These are phyloP conservation scores for Acacia pycnantha DNA, from an alignment of 331 rosid species.

Conservation along the genomic window DNA sequence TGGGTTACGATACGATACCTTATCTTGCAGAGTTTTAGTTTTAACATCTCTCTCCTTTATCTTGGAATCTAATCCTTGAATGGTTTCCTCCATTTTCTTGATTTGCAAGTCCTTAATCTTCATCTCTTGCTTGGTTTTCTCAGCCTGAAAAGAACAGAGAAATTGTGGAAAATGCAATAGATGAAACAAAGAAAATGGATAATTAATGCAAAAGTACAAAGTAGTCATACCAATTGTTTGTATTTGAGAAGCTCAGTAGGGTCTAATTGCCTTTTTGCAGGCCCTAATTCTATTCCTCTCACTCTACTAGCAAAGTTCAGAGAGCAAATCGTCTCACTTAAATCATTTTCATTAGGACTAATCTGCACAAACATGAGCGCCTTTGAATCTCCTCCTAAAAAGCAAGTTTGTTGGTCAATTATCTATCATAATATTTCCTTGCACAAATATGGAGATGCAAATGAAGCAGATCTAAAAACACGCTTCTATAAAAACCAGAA, in stretches of 20 bases:
- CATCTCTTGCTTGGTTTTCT: conserved; percentile 71
- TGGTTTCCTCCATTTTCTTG: conserved; percentile 89
- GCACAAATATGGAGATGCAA: background rate
- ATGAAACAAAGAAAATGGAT: background rate
- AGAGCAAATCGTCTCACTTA: conserved; percentile 95
- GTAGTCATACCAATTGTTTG: conserved; percentile 69
- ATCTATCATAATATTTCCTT: background rate
- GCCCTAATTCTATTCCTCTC: conserved; percentile 92
- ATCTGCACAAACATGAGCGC: conserved; percentile 96
- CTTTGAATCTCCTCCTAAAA: conserved; percentile 94
- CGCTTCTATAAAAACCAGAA: conserved; percentile 20
- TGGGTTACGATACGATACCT: conserved; percentile 47
- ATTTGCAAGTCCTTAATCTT: conserved; percentile 80
- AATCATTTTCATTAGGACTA: conserved; percentile 89
- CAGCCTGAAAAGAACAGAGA: conserved; percentile 49
- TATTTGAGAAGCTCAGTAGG: conserved; percentile 67
- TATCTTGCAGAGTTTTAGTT: conserved; percentile 73
- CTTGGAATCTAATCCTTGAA: conserved; percentile 73
- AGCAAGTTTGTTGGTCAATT: conserved; percentile 30
- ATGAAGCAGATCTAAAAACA: background rate
- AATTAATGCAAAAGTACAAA: conserved; percentile 10
- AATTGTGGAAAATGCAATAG: conserved; percentile 8
- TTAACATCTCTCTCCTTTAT: conserved; percentile 79
- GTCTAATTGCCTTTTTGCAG: conserved; percentile 86
- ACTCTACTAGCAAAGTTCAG: conserved; percentile 96